Percentiles rank a stretch among this genome's conserved stretches.
Conservation (phyloP, 192 early-diverging fungal genomes). For the Coemansia sp. region DNA sequence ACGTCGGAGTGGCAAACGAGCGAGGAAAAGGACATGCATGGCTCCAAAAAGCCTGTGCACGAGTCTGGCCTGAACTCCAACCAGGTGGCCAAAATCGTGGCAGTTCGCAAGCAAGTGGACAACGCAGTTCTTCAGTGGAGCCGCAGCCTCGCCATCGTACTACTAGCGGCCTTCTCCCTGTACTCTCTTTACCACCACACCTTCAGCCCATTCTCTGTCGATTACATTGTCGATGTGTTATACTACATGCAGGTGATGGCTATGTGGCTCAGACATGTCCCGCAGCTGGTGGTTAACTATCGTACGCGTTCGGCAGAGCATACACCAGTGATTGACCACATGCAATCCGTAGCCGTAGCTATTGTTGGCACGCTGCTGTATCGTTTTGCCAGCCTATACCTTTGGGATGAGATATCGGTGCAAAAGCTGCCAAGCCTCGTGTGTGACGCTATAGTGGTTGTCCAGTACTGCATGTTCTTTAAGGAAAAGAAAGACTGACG, state of each 20-base stretch:
- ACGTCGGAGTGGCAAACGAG: not conserved
- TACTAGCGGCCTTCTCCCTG: not conserved
- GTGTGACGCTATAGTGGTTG: conserved; percentile 1
- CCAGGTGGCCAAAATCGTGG: not conserved
- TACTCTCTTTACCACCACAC: not conserved
- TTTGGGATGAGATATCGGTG: not conserved
- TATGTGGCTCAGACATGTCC: not conserved
- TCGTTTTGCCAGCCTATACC: not conserved
- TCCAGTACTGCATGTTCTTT: conserved; percentile 13
- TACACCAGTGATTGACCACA: conserved; percentile 1
- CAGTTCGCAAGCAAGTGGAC: not conserved
- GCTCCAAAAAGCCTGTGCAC: not conserved
- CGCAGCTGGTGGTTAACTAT: conserved; percentile 18
- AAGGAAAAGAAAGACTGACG: conserved; percentile 19
- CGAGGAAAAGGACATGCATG: not conserved
- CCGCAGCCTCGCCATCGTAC: not conserved
- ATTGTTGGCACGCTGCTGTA: not conserved
- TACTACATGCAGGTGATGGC: not conserved
- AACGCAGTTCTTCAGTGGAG: not conserved
- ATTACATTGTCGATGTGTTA: conserved; percentile 1
- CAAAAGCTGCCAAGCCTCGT: not conserved
- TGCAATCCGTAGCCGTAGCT: not conserved
- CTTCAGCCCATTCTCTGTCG: conserved; percentile 5
- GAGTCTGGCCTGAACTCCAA: conserved; percentile 1
- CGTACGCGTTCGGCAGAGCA: conserved; percentile 9